Base-by-base conservation (phyloP, 805 yeast species). In the Teunomyces gatunensis region DNA sequence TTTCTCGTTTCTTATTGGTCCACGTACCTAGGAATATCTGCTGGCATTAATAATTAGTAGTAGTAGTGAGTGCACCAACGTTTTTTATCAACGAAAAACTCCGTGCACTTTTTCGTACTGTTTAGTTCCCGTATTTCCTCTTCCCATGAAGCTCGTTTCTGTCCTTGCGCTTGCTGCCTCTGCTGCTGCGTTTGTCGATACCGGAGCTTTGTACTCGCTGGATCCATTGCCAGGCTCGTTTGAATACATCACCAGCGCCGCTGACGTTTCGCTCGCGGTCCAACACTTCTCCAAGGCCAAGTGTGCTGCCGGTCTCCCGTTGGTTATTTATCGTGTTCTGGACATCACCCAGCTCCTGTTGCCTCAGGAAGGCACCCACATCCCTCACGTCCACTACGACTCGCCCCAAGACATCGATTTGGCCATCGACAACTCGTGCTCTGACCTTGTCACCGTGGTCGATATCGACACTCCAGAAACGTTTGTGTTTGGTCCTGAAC, bases 241-340 rank as follows among this genome's bases (percentile, higher is more conserved):
- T 47, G 50, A 50, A 30, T 59, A 63, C 55, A 55, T 65, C 41
- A 54, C 61, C n/a, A 57, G 57, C 32, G 45, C 67, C 21, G 35
- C 54, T 17, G 53, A 44, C 32, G 48, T 66, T 40, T 46, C 57
- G 18, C 28, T 40, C 6, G 52, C 54, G 4, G 47, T 65, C 39
- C 45, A 53, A 37, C 48, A 50, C 18, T 46, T 49, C 49, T 50
- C 63, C 41, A 52, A 52, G 30, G 44, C 46, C 6, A 50, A 59
- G 33, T 67, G 71, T 47, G 35, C 45, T 6, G 11, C 25, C 10
- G 50, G 54, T 13, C 47, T 46, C 5, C 42, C 52, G 39, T 47
- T 66, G 52, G 46, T 52, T 35, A 54, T 68, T 28, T 67, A 63
- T 51, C 54, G 71, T 23, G 70, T 64, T 32, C 27, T 25, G 27